Percentiles rank a stretch among this genome's conserved stretches.
Evolutionary conservation across 805 yeast genomes (phyloP).

Genomic region (Candida bentonensis): DNA sequence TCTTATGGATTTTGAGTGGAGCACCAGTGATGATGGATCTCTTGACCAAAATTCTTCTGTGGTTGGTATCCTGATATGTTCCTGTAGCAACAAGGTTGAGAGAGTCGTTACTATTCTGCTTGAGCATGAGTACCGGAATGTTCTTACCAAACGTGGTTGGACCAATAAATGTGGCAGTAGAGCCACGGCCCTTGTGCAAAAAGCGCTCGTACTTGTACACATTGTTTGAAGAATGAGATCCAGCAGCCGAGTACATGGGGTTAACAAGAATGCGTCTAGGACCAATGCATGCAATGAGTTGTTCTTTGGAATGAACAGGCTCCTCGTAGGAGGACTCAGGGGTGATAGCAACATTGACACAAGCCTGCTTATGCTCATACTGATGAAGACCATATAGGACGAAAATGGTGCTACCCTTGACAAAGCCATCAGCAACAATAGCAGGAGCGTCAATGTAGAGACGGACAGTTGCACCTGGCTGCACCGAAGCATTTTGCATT

Average conservation of each 20-base stretch:
- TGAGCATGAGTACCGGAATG: constrained; percentile 76
- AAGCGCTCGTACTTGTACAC: constrained; percentile 80
- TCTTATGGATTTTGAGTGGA: constrained; percentile 89
- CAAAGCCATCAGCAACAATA: constrained; percentile 37
- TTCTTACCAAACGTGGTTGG: constrained; percentile 68
- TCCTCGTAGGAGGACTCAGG: constrained; percentile 83
- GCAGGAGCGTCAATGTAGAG: constrained; percentile 36
- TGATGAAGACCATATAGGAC: constrained; percentile 60
- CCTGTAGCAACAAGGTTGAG: constrained; percentile 72
- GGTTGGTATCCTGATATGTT: constrained; percentile 74
- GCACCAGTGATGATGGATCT: constrained; percentile 85
- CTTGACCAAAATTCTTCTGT: constrained; percentile 72
- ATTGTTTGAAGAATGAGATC: constrained; percentile 57
- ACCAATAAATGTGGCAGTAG: constrained; percentile 75
- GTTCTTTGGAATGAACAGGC: constrained; percentile 74
- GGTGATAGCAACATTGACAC: constrained; percentile 66
- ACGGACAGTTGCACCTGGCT: constrained; percentile 52
- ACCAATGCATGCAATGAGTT: constrained; percentile 81
- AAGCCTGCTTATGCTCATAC: constrained; percentile 78
- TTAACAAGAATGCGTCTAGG: constrained; percentile 72
- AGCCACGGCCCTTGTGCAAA: constrained; percentile 59
- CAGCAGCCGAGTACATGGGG: constrained; percentile 72
- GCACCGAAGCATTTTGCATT: constrained; percentile 27
- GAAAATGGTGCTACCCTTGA: constrained; percentile 15
- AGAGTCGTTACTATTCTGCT: constrained; percentile 18